Conservation (phyloP, 768 basidiomycete species). For the Porphyrellus cyaneotinctus region DNA sequence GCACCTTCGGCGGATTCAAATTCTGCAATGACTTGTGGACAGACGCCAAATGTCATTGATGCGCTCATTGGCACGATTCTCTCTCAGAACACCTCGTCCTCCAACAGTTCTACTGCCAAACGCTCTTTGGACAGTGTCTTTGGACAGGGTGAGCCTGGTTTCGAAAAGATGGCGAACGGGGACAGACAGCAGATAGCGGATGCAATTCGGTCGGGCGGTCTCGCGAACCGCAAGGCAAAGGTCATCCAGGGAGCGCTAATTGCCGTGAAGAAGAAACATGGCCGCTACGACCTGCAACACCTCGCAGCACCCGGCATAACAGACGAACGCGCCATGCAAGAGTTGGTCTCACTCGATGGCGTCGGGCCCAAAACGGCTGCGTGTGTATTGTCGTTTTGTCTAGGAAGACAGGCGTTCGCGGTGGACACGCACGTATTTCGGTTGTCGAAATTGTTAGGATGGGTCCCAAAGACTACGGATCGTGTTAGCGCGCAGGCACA, state of each 20-base stretch:
- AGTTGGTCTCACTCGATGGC: conserved; percentile 51
- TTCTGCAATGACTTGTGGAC: conserved; percentile 43
- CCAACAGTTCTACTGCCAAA: conserved; percentile 51
- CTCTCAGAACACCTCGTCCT: conserved; percentile 54
- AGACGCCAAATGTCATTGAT: conserved; percentile 52
- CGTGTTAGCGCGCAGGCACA: conserved; percentile 54
- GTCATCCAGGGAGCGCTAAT: conserved; percentile 48
- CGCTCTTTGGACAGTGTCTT: conserved; percentile 43
- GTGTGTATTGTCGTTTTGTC: conserved; percentile 57
- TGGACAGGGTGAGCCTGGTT: conserved; percentile 43
- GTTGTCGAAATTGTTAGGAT: conserved; percentile 42
- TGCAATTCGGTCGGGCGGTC: conserved; percentile 50
- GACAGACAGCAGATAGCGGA: conserved; percentile 41
- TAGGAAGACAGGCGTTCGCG: conserved; percentile 57
- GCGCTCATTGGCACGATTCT: conserved; percentile 56
- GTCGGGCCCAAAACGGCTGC: conserved; percentile 64
- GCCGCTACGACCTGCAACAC: conserved; percentile 55
- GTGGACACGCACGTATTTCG: conserved; percentile 64
- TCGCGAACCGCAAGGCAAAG: conserved; percentile 57
- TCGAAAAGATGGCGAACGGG: conserved; percentile 45
- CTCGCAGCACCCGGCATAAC: conserved; percentile 33
- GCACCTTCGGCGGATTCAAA: conserved; percentile 27
- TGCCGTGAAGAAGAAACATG: conserved; percentile 43
- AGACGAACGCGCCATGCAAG: conserved; percentile 52
- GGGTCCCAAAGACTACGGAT: conserved; percentile 43